Percentiles rank a stretch among this genome's conserved stretches.
Evolutionary conservation across 495 filamentous ascomycete species (phyloP).

Genomic region (Oidiodendron maius): DNA sequence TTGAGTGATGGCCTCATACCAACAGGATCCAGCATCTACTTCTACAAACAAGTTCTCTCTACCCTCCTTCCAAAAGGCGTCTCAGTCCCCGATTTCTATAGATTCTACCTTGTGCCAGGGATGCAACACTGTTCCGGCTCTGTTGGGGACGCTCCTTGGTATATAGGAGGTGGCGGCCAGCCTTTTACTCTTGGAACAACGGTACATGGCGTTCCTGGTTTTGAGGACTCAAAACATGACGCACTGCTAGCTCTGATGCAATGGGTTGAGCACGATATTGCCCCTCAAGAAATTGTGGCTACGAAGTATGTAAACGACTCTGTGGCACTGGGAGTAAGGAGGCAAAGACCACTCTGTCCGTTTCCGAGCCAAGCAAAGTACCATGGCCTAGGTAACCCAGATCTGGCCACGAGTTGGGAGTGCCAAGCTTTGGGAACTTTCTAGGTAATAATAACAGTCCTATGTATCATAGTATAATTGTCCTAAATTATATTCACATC

Average conservation of each 20-base stretch:
- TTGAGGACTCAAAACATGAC: constrained; percentile 36
- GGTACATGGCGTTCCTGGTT: constrained; percentile 32
- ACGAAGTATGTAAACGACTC: constrained; percentile 34
- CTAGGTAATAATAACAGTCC: too few relatives aligned
- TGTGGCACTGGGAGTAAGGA: constrained; percentile 29
- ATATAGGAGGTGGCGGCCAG: constrained; percentile 34
- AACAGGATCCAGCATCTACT: constrained; percentile 32
- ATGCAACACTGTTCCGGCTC: constrained; percentile 36
- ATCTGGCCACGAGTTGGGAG: constrained; percentile 12
- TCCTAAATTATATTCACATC: too few relatives aligned
- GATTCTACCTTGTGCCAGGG: constrained; percentile 36
- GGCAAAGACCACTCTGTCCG: constrained; percentile 39
- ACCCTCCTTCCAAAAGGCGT: constrained; percentile 26
- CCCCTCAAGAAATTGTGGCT: constrained; percentile 35
- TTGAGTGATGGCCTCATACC: constrained; percentile 42
- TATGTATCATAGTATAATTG: too few relatives aligned
- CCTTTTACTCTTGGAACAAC: constrained; percentile 20
- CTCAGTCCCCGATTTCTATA: constrained; percentile 29
- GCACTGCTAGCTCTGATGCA: constrained; percentile 40
- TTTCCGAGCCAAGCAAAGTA: constrained; percentile 29
- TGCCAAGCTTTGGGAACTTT: too few relatives aligned
- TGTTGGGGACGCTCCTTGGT: constrained; percentile 36
- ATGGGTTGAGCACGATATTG: constrained; percentile 44
- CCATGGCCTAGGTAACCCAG: constrained; percentile 8
- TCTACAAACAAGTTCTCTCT: constrained; percentile 36